Percentiles rank a stretch among this genome's conserved stretches.
These are phyloP conservation scores for Yarrowia osloensis DNA, from an alignment of 805 yeast genomes.

Conservation along the genomic window DNA sequence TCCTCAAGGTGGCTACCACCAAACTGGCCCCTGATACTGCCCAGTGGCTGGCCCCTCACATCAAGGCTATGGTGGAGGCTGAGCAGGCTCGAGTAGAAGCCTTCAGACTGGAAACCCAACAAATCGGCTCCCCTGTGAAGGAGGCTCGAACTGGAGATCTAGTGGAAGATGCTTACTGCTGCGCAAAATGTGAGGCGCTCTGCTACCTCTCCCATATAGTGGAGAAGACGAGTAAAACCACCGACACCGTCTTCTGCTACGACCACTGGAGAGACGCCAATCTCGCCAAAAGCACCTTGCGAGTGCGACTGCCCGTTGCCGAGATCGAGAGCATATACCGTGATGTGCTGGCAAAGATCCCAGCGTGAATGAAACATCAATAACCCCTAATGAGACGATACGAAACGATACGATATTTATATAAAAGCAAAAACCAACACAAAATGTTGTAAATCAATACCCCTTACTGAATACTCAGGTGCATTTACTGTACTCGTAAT, in stretches of 20 bases:
- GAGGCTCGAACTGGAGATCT: constrained; percentile 30
- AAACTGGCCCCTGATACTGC: constrained; percentile 35
- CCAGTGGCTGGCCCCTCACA: constrained; percentile 34
- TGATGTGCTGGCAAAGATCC: background rate
- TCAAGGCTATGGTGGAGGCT: constrained; percentile 29
- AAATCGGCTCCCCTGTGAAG: background rate
- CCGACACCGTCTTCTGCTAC: constrained; percentile 13
- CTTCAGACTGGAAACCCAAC: background rate
- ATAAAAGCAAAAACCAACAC: background rate
- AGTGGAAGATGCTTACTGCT: constrained; percentile 36
- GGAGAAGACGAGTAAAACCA: constrained; percentile 9
- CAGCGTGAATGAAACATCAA: background rate
- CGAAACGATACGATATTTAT: constrained; percentile 8
- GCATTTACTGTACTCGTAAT: background rate
- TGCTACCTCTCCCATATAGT: constrained; percentile 37
- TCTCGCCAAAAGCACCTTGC: background rate
- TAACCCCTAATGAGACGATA: background rate
- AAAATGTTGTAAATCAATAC: background rate
- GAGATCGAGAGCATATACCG: constrained; percentile 6
- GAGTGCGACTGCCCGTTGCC: background rate
- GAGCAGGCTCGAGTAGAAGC: background rate
- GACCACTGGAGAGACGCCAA: constrained; percentile 26
- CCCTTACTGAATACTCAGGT: background rate
- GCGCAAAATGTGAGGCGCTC: constrained; percentile 36
- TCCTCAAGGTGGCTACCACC: constrained; percentile 35